These are phyloP conservation scores for Vaccinium darrowii DNA, from an alignment of 148 eudicot species.

Conservation along the genomic window DNA sequence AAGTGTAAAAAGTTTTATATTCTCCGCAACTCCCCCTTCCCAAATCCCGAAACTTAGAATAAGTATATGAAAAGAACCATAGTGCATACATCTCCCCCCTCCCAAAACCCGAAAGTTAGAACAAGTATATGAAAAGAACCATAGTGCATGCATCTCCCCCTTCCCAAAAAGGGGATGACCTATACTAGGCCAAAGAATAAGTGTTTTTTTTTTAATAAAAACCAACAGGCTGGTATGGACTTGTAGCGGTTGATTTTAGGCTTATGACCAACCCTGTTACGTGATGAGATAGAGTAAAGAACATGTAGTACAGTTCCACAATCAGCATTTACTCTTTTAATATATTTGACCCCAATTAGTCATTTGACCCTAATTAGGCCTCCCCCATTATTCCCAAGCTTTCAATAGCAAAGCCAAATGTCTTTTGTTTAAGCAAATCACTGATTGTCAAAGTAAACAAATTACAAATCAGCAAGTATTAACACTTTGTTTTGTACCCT, in stretches of 20 bases:
- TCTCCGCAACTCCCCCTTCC: neutral
- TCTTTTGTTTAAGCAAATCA: neutral
- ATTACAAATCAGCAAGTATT: neutral
- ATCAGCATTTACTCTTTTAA: neutral
- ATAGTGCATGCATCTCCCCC: no score
- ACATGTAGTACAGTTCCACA: neutral
- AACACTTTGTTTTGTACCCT: neutral
- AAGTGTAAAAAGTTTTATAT: neutral
- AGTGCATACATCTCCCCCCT: neutral
- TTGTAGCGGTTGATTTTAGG: neutral
- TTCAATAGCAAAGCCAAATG: neutral
- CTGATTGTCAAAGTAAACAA: neutral
- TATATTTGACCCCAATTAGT: neutral
- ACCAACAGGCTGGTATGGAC: neutral
- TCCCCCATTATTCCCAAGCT: neutral
- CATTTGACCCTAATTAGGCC: neutral
- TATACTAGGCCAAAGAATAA: no score
- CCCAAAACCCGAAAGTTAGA: neutral
- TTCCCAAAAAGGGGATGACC: no score
- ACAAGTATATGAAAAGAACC: no score
- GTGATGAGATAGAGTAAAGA: neutral
- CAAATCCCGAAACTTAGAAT: neutral
- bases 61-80: no score
- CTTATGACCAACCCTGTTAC: neutral
- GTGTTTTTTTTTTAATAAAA: no score